Base-by-base conservation (phyloP, 305 asterid species). In the Solanum aculeatissimum region DNA sequence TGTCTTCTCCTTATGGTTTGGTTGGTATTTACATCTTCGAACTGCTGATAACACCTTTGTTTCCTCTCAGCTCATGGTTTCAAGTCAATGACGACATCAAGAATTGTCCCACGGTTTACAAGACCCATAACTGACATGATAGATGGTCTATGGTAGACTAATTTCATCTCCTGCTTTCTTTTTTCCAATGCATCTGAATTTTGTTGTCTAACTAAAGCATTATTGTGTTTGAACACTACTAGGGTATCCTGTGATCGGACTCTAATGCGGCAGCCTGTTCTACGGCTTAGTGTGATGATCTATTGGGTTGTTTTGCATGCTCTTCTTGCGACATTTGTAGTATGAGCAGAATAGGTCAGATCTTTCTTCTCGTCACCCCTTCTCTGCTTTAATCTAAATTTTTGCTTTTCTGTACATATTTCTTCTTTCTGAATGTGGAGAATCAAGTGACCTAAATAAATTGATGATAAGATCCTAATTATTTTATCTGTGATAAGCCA, bases 171-270 rank as follows among this genome's bases (percentile, higher is more conserved):
- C 40, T 62, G 35, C 78, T 71, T 86, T 49, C 66, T 45, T 85
- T 80, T 11, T 66, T 54, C 3, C 1, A 5, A 13, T 49, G 25
- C 42, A 11, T 43, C 23, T 53, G 45, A 29, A 62, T 14, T 65
- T 25, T 40, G 49, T 68, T 81, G 57, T 49, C 70, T 77, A 55
- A 72, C 79, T 82, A 45, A 83, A 19, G 7, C 29, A 29, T 57
- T 87, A 71, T 78, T 82, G 11, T 55, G 62, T 32, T 21, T 84
- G 82, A 62, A 80, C 86, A 87, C 71, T 85, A n/a, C 85, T 91
- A 97, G 98, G 99, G 91, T 95, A 87, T 94, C 99, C 57, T 97
- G 99, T 86, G 98, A 97, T 83, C 97, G 99, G 74, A 92, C 99
- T 81, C 89, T 97, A 77, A 95, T 95, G 99, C 95, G 98, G 75